These are phyloP conservation scores for Cercospora janseana DNA, from an alignment of 2,329 filamentous ascomycete species.

Conservation along the genomic window DNA sequence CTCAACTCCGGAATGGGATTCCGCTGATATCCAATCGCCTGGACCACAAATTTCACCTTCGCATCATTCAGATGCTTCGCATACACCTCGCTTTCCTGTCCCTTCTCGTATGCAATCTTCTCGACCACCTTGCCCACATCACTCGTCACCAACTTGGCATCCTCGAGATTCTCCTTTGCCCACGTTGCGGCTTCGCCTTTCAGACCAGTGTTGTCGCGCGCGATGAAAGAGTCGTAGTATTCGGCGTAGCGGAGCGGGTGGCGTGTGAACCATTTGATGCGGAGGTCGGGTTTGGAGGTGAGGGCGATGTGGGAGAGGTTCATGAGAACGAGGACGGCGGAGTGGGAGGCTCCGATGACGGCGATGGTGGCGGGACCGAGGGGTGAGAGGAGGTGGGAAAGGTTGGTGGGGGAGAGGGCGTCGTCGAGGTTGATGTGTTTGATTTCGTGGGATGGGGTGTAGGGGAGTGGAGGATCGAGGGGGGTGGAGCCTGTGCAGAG, in stretches of 20 bases:
- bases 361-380: constrained; percentile 48
- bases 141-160: constrained; percentile 46
- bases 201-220: constrained; percentile 64
- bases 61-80: constrained; percentile 44
- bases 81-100: constrained; percentile 52
- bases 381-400: constrained; percentile 45
- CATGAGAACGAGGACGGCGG: constrained; percentile 60
- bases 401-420: constrained; percentile 54
- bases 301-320: constrained; percentile 57
- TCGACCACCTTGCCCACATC: constrained; percentile 46
- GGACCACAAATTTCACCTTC: constrained; percentile 53
- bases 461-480: constrained; percentile 46
- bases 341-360: constrained; percentile 63
- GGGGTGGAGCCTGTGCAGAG: constrained; percentile 61
- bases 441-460: constrained; percentile 39
- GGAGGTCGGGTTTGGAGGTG: constrained; percentile 53
- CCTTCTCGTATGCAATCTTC: constrained; percentile 44
- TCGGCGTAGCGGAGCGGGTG: constrained; percentile 61
- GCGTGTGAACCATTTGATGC: constrained; percentile 62
- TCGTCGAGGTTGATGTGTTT: constrained; percentile 54
- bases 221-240: constrained; percentile 62
- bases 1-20: constrained; percentile 52
- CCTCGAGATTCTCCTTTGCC: constrained; percentile 59
- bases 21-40: constrained; percentile 59
- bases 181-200: constrained; percentile 62